Percentiles rank a stretch among this genome's conserved stretches.
Conservation (phyloP, 1,139 yeast genomes). For the Candida albicans region DNA sequence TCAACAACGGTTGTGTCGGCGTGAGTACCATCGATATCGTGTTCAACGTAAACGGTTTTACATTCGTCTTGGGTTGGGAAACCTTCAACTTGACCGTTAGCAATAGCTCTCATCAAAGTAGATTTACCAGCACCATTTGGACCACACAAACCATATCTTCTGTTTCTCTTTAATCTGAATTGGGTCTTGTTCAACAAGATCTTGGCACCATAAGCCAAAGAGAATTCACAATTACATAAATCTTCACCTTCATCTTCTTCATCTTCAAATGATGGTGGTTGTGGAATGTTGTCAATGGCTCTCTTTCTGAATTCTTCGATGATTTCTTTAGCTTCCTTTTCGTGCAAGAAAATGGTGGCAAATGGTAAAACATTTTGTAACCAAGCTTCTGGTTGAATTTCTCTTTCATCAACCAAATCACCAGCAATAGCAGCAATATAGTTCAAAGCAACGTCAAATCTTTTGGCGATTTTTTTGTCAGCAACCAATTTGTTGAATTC, state of each 20-base stretch:
- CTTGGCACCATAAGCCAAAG: slow-evolving; percentile 99
- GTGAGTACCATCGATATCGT: slow-evolving; percentile 97
- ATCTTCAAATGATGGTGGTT: slow-evolving; percentile 92
- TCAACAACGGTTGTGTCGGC: slow-evolving; percentile 93
- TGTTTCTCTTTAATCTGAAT: slow-evolving; percentile 98
- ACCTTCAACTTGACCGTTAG: slow-evolving; percentile 99
- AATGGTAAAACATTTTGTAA: slow-evolving; percentile 83
- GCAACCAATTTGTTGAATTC: slow-evolving; percentile 75
- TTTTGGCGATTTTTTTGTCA: slow-evolving; percentile 66
- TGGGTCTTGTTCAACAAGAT: slow-evolving; percentile 99
- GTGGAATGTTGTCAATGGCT: slow-evolving; percentile 97
- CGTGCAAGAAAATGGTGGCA: slow-evolving; percentile 94
- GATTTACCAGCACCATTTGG: slow-evolving; percentile 99
- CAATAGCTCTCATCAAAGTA: slow-evolving; percentile 99
- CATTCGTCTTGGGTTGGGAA: slow-evolving; percentile 99
- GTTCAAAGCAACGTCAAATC: slow-evolving; percentile 74
- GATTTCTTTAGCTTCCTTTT: slow-evolving; percentile 84
- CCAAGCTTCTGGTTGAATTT: slow-evolving; percentile 92
- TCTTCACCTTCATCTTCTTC: slow-evolving; percentile 99
- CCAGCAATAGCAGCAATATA: slow-evolving; percentile 97
- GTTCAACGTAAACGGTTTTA: slow-evolving; percentile 99
- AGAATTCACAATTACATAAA: slow-evolving; percentile 99
- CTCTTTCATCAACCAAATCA: slow-evolving; percentile 98
- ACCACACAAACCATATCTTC: slow-evolving; percentile 99
- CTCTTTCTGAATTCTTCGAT: slow-evolving; percentile 94